A percentile compares a stretch with the other conserved stretches of the same genome.
phyloP scores from a whole-genome alignment of 2,329 filamentous ascomycete species.

The Ceratocystis alfenasii region DNA sequence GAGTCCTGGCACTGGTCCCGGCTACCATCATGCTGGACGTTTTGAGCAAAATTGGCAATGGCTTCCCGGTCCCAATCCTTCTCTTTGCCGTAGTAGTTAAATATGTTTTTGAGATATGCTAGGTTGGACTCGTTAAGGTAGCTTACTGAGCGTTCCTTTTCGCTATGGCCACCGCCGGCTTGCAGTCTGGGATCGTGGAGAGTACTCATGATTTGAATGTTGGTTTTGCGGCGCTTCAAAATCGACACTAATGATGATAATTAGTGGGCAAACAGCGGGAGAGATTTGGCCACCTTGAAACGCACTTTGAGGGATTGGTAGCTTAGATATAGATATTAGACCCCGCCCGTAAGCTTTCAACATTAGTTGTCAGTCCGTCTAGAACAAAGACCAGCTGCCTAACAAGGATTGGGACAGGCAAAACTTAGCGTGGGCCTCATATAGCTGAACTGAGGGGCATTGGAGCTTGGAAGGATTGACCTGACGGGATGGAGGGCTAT shows the following conservation, averaged over 20 bases:
- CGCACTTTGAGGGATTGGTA: neutral
- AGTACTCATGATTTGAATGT: constrained; percentile 9
- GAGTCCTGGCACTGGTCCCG: constrained; percentile 24
- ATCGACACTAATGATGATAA: neutral
- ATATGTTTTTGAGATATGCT: constrained; percentile 37
- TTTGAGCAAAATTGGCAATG: constrained; percentile 36
- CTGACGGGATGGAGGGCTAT: neutral
- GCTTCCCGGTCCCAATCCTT: constrained; percentile 38
- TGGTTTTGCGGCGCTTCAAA: neutral
- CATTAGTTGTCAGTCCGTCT: neutral
- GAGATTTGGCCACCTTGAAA: neutral
- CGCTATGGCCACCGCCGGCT: constrained; percentile 39
- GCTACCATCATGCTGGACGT: constrained; percentile 35
- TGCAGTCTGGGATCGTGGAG: constrained; percentile 30
- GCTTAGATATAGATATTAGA: neutral
- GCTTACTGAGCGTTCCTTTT: constrained; percentile 32
- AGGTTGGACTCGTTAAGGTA: constrained; percentile 34
- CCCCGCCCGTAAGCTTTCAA: neutral
- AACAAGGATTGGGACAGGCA: neutral
- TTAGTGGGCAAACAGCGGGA: neutral
- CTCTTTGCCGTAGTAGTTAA: constrained; percentile 34
- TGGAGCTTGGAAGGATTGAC: neutral
- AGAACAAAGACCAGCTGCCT: neutral
- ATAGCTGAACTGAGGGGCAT: constrained; percentile 11
- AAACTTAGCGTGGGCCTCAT: constrained; percentile 1